Evolutionary conservation across 1,284 basidiomycete genomes (phyloP).

Genomic region (Sutorius eximius): DNA sequence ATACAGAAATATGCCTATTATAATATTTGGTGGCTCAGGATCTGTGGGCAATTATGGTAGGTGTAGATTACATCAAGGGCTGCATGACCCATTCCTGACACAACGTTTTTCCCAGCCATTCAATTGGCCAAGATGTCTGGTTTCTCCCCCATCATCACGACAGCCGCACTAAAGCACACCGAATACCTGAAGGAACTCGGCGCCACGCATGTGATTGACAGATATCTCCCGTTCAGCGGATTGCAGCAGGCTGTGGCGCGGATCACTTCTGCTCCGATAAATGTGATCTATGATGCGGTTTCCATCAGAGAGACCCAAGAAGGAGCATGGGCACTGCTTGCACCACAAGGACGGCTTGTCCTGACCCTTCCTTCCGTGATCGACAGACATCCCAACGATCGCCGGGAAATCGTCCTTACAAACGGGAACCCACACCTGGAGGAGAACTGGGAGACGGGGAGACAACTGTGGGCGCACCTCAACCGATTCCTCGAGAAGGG

Average conservation of each 20-base stretch:
- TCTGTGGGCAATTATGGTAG: slow-evolving; percentile 48
- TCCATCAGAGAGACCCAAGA: slow-evolving; percentile 37
- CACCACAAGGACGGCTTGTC: slow-evolving; percentile 35
- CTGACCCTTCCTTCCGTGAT: slow-evolving; percentile 32
- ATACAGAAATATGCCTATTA: slow-evolving; percentile 41
- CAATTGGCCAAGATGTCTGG: slow-evolving; percentile 36
- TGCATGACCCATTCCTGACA: slow-evolving; percentile 14
- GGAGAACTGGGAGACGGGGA: slow-evolving; percentile 34
- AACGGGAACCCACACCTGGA: slow-evolving; percentile 34
- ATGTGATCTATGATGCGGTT: slow-evolving; percentile 36
- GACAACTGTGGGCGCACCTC: slow-evolving; percentile 36
- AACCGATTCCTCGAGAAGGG: slow-evolving; percentile 38
- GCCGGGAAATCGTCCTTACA: slow-evolving; percentile 32
- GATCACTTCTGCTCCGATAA: slow-evolving; percentile 34
- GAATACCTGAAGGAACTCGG: slow-evolving; percentile 44
- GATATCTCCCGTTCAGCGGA: slow-evolving; percentile 31
- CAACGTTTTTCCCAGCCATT: slow-evolving; percentile 19
- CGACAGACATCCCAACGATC: slow-evolving; percentile 27
- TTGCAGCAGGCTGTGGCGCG: slow-evolving; percentile 28
- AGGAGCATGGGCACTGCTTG: slow-evolving; percentile 32
- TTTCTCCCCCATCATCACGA: slow-evolving; percentile 40
- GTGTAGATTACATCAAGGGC: slow-evolving; percentile 11
- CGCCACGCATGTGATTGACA: slow-evolving; percentile 46
- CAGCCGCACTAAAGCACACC: slow-evolving; percentile 43
- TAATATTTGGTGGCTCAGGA: slow-evolving; percentile 47